Evolutionary conservation across 345 rosid species (phyloP), one percentile per base, ranked within the genome.

Genomic region (Salix koriyanagi): DNA sequence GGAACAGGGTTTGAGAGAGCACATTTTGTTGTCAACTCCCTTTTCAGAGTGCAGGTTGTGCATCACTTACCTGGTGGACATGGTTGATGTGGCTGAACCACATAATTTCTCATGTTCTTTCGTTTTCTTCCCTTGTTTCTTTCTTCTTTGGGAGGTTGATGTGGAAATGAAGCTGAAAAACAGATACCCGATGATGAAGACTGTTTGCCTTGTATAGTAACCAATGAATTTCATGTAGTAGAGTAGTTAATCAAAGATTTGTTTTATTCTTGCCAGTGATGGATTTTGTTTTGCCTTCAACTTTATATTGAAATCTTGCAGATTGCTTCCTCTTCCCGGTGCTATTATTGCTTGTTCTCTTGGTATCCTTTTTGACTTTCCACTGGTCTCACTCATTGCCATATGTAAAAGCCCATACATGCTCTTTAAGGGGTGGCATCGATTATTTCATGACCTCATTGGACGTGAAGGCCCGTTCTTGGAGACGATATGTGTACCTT

Each of bases 401-500:
- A 21, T 90, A 19, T 92, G 65, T 87, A 93, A 96, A 87, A 89
- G 98, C 81, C 92, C 95, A 69, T 92, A 87, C 83, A 96, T 96
- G 98, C 85, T 96, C 69, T 89, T 93, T 76, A 96, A 90, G 81
- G 99, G 99, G 28, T 96, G 98, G 99, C 94, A 87, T 78, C 95
- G 97, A 73, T 75, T 96, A 80, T 92, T 91, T 86, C 97, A 90
- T 5, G 99, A 96, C 75, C 90, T 96, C 32, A 83, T 90, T 34
- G 99, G 99, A 42, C 91, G 99, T 58, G 97, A 96, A 86, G 99
- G 99, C 67, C 99, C 99, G 41, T 96, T 93, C 84, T 85, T 96
- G 86, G 99, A 96, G 84, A 92, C 98, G 58, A 88, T 96, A 85
- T 96, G 99, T 75, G 97, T 96, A 42, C 99, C 99, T 76, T 91